phyloP scores from a whole-genome alignment of 768 basidiomycete species.

The Amanita muscaria region DNA sequence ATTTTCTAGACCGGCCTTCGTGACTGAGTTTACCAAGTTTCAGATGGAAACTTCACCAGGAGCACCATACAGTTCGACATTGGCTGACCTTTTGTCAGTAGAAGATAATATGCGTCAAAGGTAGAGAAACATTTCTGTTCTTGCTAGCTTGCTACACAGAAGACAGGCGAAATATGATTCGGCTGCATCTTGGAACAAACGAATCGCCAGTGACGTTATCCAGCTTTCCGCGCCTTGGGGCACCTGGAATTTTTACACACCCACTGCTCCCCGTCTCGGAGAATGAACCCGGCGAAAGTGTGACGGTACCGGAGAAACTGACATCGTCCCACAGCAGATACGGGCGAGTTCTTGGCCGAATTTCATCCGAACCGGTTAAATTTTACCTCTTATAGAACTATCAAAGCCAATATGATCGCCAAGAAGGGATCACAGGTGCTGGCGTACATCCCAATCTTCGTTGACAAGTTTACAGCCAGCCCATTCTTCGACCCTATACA shows the following conservation, averaged over 20 bases:
- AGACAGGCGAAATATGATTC: not conserved
- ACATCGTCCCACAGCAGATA: slow-evolving; percentile 1
- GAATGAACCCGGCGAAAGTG: not conserved
- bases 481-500: slow-evolving; percentile 7
- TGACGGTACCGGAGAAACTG: slow-evolving; percentile 1
- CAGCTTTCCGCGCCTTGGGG: slow-evolving; percentile 4
- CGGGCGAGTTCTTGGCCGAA: not conserved
- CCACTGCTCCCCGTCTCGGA: not conserved
- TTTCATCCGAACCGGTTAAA: not conserved
- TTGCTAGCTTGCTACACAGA: not conserved
- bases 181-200: not conserved
- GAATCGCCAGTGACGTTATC: slow-evolving; percentile 3
- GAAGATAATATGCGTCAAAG: slow-evolving; percentile 3
- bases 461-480: slow-evolving; percentile 2
- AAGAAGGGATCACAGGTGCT: slow-evolving; percentile 3
- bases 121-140: not conserved
- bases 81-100: not conserved
- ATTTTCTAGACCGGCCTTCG: not conserved
- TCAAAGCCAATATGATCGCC: slow-evolving; percentile 6
- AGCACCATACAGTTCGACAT: not conserved
- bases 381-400: slow-evolving; percentile 4
- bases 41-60: slow-evolving; percentile 1
- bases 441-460: slow-evolving; percentile 7
- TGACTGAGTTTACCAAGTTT: slow-evolving; percentile 1
- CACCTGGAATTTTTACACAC: not conserved